A percentile compares a stretch with the other conserved stretches of the same genome.
These are phyloP conservation scores for Hypoxylon sp. DNA, from an alignment of 2,329 filamentous ascomycete species.

Conservation along the genomic window DNA sequence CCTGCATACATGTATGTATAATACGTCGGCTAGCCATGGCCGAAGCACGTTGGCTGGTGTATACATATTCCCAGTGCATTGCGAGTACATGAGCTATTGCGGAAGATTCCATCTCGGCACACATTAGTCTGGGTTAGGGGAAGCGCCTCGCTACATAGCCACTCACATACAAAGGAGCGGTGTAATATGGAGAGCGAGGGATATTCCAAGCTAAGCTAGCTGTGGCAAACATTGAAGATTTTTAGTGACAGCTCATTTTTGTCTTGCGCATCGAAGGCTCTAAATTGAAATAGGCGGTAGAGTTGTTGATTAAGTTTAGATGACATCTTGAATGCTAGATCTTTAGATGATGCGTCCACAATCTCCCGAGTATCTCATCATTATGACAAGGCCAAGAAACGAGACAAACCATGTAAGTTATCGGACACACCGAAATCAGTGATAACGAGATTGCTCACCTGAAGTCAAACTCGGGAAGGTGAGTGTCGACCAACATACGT, in stretches of 20 bases:
- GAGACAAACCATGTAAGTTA: background rate
- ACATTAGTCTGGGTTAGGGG: constrained; percentile 26
- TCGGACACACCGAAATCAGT: background rate
- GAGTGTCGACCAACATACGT: constrained; percentile 3
- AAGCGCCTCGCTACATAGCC: background rate
- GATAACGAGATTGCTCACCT: constrained; percentile 4
- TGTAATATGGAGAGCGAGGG: constrained; percentile 6
- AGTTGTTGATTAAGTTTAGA: constrained; percentile 12
- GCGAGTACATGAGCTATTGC: background rate
- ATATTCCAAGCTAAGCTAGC: background rate
- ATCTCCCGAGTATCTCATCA: background rate
- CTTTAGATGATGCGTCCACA: background rate
- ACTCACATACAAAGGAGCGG: constrained; percentile 11
- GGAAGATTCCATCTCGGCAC: constrained; percentile 14
- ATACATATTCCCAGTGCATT: background rate
- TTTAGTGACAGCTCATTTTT: constrained; percentile 12
- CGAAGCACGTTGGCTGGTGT: background rate
- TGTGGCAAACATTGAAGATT: constrained; percentile 7
- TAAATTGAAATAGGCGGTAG: constrained; percentile 1
- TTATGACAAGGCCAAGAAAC: background rate
- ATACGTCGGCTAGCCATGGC: background rate
- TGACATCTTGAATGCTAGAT: constrained; percentile 12
- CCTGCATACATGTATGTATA: constrained; percentile 2
- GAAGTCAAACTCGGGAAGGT: background rate
- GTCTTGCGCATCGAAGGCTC: background rate